Base-by-base conservation (phyloP, 257 asterid species). In the Vinca minor region DNA sequence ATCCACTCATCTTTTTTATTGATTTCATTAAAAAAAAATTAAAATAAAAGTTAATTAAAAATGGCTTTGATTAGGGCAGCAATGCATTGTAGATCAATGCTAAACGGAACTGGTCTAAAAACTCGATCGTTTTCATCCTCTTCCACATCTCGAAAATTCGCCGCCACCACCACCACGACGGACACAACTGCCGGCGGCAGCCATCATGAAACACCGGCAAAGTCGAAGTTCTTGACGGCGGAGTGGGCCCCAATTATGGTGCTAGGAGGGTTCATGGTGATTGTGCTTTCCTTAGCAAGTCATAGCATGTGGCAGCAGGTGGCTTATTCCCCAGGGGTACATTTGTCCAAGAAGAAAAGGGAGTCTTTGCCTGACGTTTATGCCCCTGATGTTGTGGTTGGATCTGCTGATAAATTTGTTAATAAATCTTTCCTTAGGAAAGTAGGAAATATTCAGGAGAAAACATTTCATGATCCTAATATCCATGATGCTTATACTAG, bases 401-500 rank as follows among this genome's bases (percentile, higher is more conserved):
- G 60, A 9, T 20, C 52, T 13, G 60, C 73, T 6, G 67, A 59
- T 26, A 69, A 61, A 4, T 69, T 46, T 50, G 62, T 69, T 8
- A 49, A 48, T 29, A 69, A 49, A 38, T 69, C 73, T 35, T 59
- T 69, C 52, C 62, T 69, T 15, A 69, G 73, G 36, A 69, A 59
- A 38, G 67, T 69, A 1, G 59, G 60, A 8, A 54, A 47, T 21
- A 69, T 69, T 14, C 73, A 49, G 52, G 73, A 68, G 38, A 63
- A 26, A 34, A 50, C 26, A 8, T 34, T 59, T 39, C 44, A 29
- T 1, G 71, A 67, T 14, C 60, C 66, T 2, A 15, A 9, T 12
- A 14, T 31, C 0, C 67, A 58, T 3, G 73, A 68, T 23, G 62
- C 73, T 32, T 68, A 59, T 26, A 59, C 73, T 29, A 42, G 62